These are phyloP conservation scores for Trametes versicolor DNA, from an alignment of 1,284 basidiomycete species.

Conservation along the genomic window DNA sequence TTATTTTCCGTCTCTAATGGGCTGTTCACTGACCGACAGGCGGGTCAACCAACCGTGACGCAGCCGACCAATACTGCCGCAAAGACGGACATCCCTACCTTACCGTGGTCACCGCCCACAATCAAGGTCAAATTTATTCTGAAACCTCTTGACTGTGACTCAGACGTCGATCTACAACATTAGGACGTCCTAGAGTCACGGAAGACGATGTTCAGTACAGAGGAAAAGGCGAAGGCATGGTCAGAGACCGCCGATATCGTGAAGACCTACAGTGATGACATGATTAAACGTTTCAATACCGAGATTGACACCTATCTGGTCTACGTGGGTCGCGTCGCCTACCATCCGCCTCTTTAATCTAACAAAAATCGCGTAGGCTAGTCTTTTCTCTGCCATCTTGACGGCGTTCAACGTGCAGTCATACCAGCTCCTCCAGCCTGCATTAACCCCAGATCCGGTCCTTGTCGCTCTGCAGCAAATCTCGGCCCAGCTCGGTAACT, in stretches of 20 bases:
- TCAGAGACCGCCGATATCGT: slow-evolving; percentile 5
- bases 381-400: slow-evolving; percentile 25
- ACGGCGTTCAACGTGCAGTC: too few species aligned
- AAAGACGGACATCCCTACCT: too few species aligned
- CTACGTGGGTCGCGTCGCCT: slow-evolving; percentile 13
- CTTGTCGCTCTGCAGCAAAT: slow-evolving; percentile 14
- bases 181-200: not conserved
- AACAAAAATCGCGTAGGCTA: slow-evolving; percentile 3
- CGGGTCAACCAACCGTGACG: too few species aligned
- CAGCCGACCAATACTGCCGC: too few species aligned
- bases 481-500: slow-evolving; percentile 19
- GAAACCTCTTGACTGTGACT: too few species aligned
- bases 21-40: too few species aligned
- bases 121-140: too few species aligned
- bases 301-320: too few species aligned
- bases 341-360: too few species aligned
- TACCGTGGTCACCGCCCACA: too few species aligned
- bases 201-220: not conserved
- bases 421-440: slow-evolving; percentile 21
- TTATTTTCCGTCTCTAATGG: too few species aligned
- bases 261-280: slow-evolving; percentile 17
- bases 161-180: too few species aligned
- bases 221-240: slow-evolving; percentile 18
- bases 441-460: slow-evolving; percentile 2
- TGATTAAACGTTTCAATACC: slow-evolving; percentile 21